These are phyloP conservation scores for Calonectria hongkongensis DNA, from an alignment of 2,329 filamentous ascomycete genomes.

Conservation along the genomic window DNA sequence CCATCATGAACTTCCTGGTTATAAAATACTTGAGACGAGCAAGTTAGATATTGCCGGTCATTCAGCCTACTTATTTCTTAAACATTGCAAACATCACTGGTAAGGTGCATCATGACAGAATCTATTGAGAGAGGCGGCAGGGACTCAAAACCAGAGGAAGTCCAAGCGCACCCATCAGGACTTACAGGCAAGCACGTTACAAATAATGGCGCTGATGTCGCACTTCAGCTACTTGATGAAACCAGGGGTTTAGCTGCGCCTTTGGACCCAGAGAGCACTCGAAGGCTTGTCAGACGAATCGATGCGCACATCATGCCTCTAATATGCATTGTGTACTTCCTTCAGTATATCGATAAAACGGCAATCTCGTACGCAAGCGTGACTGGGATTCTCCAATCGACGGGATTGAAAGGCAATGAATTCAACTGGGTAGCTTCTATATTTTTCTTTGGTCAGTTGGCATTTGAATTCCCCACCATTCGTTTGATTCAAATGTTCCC, in stretches of 20 bases:
- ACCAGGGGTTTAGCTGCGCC: constrained; percentile 39
- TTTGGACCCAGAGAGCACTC: constrained; percentile 38
- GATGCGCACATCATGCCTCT: constrained; percentile 52
- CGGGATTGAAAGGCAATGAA: constrained; percentile 62
- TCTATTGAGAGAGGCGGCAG: constrained; percentile 7
- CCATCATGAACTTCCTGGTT: neutral
- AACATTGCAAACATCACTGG: neutral
- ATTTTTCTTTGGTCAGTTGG: constrained; percentile 60
- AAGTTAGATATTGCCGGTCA: neutral
- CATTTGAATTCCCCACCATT: constrained; percentile 62
- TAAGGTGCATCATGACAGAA: constrained; percentile 24
- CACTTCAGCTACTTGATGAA: constrained; percentile 44
- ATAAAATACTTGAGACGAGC: constrained; percentile 1
- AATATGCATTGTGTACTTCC: constrained; percentile 49
- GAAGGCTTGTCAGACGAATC: constrained; percentile 47
- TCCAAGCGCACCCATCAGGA: neutral
- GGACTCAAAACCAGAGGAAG: neutral
- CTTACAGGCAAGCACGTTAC: constrained; percentile 1
- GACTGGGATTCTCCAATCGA: constrained; percentile 52
- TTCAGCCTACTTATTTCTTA: neutral
- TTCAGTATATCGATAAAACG: constrained; percentile 55
- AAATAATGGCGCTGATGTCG: constrained; percentile 40
- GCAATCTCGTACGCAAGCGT: constrained; percentile 53
- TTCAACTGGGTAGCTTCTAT: constrained; percentile 63
- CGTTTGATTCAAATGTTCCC: constrained; percentile 62